These are phyloP conservation scores for Hyaloscypha hepaticicola DNA, from an alignment of 495 filamentous ascomycete species.

Conservation along the genomic window DNA sequence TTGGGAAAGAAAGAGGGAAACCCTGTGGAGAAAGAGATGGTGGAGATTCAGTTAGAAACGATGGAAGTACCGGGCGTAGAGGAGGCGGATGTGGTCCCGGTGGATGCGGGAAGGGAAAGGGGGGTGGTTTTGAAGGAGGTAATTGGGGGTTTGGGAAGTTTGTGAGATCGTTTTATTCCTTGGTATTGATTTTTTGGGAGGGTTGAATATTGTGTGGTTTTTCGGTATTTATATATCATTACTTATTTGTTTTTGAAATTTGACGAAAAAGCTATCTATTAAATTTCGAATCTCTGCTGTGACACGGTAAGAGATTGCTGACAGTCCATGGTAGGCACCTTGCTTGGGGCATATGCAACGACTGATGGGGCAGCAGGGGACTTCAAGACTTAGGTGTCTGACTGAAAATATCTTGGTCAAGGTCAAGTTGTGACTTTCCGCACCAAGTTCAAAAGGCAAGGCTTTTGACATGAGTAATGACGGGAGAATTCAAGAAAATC, in stretches of 20 bases:
- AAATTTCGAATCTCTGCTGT: background rate
- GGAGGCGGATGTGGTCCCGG: constrained; percentile 77
- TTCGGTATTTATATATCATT: too few species aligned
- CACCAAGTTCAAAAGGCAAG: too few species aligned
- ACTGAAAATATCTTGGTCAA: constrained; percentile 46
- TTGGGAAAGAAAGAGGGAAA: constrained; percentile 71
- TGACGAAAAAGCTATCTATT: too few species aligned
- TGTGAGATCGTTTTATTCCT: background rate
- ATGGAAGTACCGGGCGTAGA: constrained; percentile 74
- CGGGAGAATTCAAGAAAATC: background rate
- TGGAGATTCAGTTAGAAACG: constrained; percentile 81
- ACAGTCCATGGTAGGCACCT: too few species aligned
- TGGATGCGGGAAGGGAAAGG: constrained; percentile 54
- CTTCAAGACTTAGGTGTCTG: constrained; percentile 42
- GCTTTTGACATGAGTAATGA: too few species aligned
- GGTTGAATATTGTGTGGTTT: too few species aligned
- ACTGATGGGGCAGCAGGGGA: constrained; percentile 46
- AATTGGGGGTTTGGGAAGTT: background rate
- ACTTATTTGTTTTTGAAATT: too few species aligned
- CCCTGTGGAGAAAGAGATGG: constrained; percentile 95
- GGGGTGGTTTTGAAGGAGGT: constrained; percentile 10
- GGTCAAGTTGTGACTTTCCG: constrained; percentile 41
- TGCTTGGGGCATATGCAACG: constrained; percentile 51
- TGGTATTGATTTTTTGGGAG: too few species aligned
- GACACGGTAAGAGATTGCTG: too few species aligned